Base-by-base conservation (phyloP, 805 yeast genomes). In the Spathaspora sp. region DNA sequence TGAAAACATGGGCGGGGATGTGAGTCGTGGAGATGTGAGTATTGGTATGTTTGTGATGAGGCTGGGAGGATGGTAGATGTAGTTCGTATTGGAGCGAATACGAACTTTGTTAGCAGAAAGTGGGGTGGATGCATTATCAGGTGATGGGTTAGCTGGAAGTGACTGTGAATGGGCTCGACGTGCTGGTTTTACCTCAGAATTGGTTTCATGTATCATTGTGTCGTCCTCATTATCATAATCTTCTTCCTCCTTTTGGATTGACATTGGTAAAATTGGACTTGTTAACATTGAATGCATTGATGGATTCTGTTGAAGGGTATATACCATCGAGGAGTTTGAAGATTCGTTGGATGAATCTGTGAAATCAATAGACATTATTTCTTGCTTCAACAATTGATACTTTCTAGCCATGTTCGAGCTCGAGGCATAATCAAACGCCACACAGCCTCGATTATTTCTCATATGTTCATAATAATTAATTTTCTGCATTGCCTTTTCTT, bases 131-230 rank as follows among this genome's bases (percentile, higher is more conserved):
- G 26, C 26, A 23, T 23, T 23, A 23, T 23, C 18, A 4, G 40
- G 52, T 9, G 46, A 46, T 16, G 53, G 29, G 18, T 39, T 44
- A 23, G 58, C 49, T 3, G 75, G 74, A 31, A 70, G 57, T 2
- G 74, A 69, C 47, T 61, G 68, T 12, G 72, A 67, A 54, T 70
- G 72, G 7, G 67, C 60, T 46, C 73, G 54, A n/a, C 28, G 42
- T 16, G 11, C 19, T 16, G 42, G 19, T 16, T 17, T n/a, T 38
- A 12, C 42, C 16, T 17, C 12, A n/a, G 16, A 6, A 16, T n/a
- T 39, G 42, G 42, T 18, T 4, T 40, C 26, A 40, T 6, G 5
- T 26, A 17, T 17, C 42, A 16, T n/a, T 9, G 42, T 16, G 19
- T 38, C 26, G 26, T 23, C 26, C 26, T 23, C 26, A 23, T 23